Percentiles rank a stretch among this genome's conserved stretches.
Conservation (phyloP, 2,329 filamentous ascomycete genomes). For the Calcarisporium arbuscula region DNA sequence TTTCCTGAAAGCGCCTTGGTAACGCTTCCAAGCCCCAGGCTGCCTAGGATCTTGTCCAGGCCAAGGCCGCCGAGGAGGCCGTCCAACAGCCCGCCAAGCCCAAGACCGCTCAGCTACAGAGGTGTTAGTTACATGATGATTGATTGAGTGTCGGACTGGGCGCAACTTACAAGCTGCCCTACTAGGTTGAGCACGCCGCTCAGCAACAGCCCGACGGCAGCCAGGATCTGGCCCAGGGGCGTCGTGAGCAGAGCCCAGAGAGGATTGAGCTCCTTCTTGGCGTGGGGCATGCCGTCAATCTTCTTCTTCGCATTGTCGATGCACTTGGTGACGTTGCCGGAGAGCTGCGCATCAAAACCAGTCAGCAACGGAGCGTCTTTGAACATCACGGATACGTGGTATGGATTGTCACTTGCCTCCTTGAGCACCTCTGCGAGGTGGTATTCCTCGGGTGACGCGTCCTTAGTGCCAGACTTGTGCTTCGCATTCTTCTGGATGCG, state of each 20-base stretch:
- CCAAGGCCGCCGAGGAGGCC: constrained; percentile 67
- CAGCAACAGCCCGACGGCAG: constrained; percentile 77
- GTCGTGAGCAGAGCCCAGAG: constrained; percentile 78
- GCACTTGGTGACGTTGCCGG: constrained; percentile 70
- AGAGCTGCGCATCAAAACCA: constrained; percentile 44
- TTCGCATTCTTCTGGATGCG: constrained; percentile 81
- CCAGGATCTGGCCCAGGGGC: constrained; percentile 87
- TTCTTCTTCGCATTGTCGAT: constrained; percentile 86
- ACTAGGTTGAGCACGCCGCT: constrained; percentile 80
- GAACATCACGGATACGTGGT: not conserved
- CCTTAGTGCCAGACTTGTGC: constrained; percentile 68
- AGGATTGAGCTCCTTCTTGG: constrained; percentile 90
- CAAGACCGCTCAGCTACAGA: constrained; percentile 61
- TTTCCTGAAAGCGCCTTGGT: constrained; percentile 38
- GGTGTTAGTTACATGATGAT: not conserved
- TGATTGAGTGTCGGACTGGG: too few species aligned
- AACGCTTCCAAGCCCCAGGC: constrained; percentile 58
- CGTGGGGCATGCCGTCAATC: constrained; percentile 86
- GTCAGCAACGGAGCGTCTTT: constrained; percentile 6
- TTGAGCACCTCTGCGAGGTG: constrained; percentile 79
- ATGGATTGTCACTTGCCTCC: constrained; percentile 41
- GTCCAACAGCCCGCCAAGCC: constrained; percentile 75
- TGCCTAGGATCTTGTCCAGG: constrained; percentile 66
- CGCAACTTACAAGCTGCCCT: constrained; percentile 57
- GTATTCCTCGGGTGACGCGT: constrained; percentile 64